Percentiles rank a stretch among this genome's conserved stretches.
Conservation (phyloP, 2,329 filamentous ascomycete species). For the Pyrenophora teres region DNA sequence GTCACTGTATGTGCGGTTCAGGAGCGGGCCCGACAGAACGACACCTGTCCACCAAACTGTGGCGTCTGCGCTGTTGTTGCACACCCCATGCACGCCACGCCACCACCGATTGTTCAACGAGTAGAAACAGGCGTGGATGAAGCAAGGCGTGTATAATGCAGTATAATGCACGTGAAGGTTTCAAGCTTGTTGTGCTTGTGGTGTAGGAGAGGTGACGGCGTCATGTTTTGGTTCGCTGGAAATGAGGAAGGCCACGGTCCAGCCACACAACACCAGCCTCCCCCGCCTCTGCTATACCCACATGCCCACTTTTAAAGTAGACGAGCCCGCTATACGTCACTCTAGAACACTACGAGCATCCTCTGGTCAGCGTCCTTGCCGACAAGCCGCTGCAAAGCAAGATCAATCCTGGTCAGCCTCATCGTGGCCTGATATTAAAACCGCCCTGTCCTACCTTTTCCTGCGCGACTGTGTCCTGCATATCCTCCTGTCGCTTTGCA, state of each 20-base stretch:
- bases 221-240: constrained; percentile 17
- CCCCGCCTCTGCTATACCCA: constrained; percentile 28
- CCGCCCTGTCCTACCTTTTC: constrained; percentile 15
- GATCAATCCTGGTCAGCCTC: constrained; percentile 16
- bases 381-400: constrained; percentile 19
- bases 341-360: constrained; percentile 12
- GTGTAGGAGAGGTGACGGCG: neutral
- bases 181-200: neutral
- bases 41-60: too few species aligned
- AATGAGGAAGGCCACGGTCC: constrained; percentile 20
- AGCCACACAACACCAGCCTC: constrained; percentile 32
- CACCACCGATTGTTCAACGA: too few species aligned
- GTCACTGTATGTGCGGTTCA: neutral
- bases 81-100: too few species aligned
- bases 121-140: too few species aligned
- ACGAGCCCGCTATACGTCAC: constrained; percentile 30
- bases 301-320: constrained; percentile 11
- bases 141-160: too few species aligned
- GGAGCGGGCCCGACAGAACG: too few species aligned
- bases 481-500: constrained; percentile 16
- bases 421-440: constrained; percentile 19
- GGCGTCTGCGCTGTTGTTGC: too few species aligned
- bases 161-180: too few species aligned
- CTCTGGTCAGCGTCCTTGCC: neutral
- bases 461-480: constrained; percentile 16